Conservation (phyloP, 108 stramenopile species). For the Discostella stelligeroides region DNA sequence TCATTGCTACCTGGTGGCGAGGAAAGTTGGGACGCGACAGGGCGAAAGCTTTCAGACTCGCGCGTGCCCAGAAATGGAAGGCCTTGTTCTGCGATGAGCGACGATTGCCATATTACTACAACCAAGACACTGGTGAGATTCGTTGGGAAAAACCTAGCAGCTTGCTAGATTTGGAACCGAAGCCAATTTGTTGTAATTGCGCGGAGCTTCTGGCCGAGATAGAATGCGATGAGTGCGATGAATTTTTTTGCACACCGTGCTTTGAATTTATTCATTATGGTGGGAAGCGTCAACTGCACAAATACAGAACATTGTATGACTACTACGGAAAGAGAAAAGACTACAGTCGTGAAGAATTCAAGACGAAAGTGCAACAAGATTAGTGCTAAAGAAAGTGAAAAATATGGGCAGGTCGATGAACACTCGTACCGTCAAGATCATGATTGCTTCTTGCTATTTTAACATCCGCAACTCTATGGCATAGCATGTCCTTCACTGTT, state of each 20-base stretch:
- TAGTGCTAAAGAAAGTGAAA: not conserved
- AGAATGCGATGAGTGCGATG: slow-evolving; percentile 71
- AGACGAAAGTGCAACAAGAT: not conserved
- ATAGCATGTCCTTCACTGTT: not conserved
- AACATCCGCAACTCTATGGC: no score
- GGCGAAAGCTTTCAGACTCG: slow-evolving; percentile 16
- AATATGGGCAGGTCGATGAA: not conserved
- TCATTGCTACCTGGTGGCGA: slow-evolving; percentile 41
- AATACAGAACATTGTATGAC: slow-evolving; percentile 32
- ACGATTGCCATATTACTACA: slow-evolving; percentile 70
- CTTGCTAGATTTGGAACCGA: slow-evolving; percentile 73
- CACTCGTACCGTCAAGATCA: no score
- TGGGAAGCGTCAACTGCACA: slow-evolving; percentile 10
- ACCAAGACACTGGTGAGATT: slow-evolving; percentile 80
- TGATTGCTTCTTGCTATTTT: no score
- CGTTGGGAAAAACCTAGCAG: slow-evolving; percentile 83
- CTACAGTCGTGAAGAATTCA: slow-evolving; percentile 21
- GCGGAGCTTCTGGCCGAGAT: slow-evolving; percentile 55
- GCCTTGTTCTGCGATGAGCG: slow-evolving; percentile 57
- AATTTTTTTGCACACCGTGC: slow-evolving; percentile 73
- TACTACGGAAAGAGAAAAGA: slow-evolving; percentile 37
- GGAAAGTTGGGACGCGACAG: slow-evolving; percentile 50
- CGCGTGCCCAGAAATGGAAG: slow-evolving; percentile 65
- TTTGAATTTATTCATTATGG: slow-evolving; percentile 38
- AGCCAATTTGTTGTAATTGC: slow-evolving; percentile 78